A percentile compares a stretch with the other conserved stretches of the same genome.
phyloP scores from a whole-genome alignment of 2,329 filamentous ascomycete genomes.

The Botrytis fabae region DNA sequence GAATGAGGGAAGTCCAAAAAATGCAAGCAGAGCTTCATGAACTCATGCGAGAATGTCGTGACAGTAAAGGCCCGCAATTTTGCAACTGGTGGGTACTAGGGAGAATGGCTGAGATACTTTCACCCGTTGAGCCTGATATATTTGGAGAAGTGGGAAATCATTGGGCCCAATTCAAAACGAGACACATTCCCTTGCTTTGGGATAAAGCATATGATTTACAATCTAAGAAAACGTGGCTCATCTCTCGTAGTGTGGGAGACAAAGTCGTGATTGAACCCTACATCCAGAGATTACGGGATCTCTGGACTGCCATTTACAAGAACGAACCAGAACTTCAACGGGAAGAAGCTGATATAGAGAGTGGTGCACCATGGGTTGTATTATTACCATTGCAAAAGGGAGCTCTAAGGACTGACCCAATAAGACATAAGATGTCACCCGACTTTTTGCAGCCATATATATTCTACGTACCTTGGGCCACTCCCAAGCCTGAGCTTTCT shows the following conservation, averaged over 20 bases:
- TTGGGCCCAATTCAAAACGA: conserved; percentile 12
- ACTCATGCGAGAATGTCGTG: conserved; percentile 2
- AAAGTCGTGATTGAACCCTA: neutral
- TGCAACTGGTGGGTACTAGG: conserved; percentile 13
- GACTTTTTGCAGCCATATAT: conserved; percentile 7
- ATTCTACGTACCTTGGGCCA: conserved; percentile 12
- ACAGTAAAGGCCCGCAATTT: neutral
- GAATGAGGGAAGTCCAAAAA: neutral
- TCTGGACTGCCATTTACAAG: neutral
- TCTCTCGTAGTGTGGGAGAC: neutral
- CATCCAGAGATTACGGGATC: neutral
- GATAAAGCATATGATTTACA: neutral
- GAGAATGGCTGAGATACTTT: conserved; percentile 18
- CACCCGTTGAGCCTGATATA: conserved; percentile 9
- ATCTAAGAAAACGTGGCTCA: neutral
- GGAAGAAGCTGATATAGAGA: neutral
- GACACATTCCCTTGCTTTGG: conserved; percentile 11
- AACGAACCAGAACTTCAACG: conserved; percentile 4
- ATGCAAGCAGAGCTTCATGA: neutral
- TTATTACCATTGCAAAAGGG: conserved; percentile 10
- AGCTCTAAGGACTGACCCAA: conserved; percentile 5
- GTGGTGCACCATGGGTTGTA: conserved; percentile 9
- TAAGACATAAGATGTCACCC: conserved; percentile 6
- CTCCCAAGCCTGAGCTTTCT: conserved; percentile 10
- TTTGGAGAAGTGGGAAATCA: conserved; percentile 12